These are phyloP conservation scores for Lipomyces chichibuensis DNA, from an alignment of 805 yeast genomes.

Conservation along the genomic window DNA sequence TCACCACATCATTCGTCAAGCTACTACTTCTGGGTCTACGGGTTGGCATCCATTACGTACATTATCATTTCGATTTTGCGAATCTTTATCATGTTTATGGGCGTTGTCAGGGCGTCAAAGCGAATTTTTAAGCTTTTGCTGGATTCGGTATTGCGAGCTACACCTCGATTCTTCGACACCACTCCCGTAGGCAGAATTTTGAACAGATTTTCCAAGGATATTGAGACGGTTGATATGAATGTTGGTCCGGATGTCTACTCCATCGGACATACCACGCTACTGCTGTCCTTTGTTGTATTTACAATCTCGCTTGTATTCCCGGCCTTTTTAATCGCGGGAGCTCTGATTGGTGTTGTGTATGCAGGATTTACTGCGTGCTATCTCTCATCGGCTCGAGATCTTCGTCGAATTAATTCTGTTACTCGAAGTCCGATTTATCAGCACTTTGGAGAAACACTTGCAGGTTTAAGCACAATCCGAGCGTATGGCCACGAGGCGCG, in stretches of 20 bases:
- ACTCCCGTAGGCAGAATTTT: constrained; percentile 95
- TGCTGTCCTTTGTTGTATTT: constrained; percentile 66
- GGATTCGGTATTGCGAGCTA: constrained; percentile 71
- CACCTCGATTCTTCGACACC: constrained; percentile 84
- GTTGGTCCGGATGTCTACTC: constrained; percentile 77
- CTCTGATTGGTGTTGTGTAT: constrained; percentile 63
- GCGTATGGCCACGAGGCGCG: constrained; percentile 92
- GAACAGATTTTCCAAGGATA: constrained; percentile 94
- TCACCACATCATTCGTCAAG: constrained; percentile 7
- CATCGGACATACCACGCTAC: constrained; percentile 64
- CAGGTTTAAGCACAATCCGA: constrained; percentile 90
- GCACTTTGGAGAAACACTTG: constrained; percentile 89
- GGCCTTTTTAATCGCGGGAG: constrained; percentile 71
- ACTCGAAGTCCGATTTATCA: constrained; percentile 94
- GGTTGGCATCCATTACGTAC: constrained; percentile 65
- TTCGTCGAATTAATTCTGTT: constrained; percentile 84
- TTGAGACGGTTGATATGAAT: constrained; percentile 92
- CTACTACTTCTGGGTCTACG: constrained; percentile 48
- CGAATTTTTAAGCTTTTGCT: constrained; percentile 69
- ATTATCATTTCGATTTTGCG: constrained; percentile 53
- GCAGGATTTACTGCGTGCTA: constrained; percentile 73
- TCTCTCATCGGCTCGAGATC: constrained; percentile 80
- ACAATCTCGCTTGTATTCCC: constrained; percentile 84
- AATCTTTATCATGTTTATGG: constrained; percentile 56
- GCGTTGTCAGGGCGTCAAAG: constrained; percentile 79